Base-by-base conservation (phyloP, 352 stramenopile genomes). In the Pythium phragmitis region DNA sequence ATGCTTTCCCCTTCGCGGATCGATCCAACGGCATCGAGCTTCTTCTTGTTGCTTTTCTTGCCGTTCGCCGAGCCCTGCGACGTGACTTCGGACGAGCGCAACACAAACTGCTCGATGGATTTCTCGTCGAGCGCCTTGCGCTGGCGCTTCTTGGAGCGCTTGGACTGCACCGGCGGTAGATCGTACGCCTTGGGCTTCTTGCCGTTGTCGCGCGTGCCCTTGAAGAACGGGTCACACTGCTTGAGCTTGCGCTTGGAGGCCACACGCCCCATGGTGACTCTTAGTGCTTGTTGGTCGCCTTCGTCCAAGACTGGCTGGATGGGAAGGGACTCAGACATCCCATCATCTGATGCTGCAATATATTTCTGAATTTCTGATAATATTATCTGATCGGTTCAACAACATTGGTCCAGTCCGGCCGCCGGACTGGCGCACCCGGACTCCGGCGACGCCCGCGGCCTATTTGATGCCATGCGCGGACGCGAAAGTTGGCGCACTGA, bases 191-290 rank as follows among this genome's bases (percentile, higher is more conserved):
- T 86, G 4, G 69, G 57, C 65, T 91, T 90, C 70, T 89, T 89
- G 42, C 82, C 84, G 65, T 77, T 84, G 17, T 84, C 74, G 45
- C 82, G 79, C 67, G 80, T 87, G 33, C 83, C 86, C 69, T 92
- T 92, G 68, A 92, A 94, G 76, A 92, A 92, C 64, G 86, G 86
- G 57, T 94, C 86, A 74, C 82, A 91, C 61, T 87, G 73, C 79
- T 94, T 94, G 49, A 94, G 71, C 76, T 94, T 94, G 66, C 83
- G 82, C 76, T 94, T 94, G 46, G 72, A 73, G 37, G 67, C 73
- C 46, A 94, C 74, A 33, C 83, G 82, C 1, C 83, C 85, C 86
- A 92, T 92, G 52, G 17, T 61, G 0, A 19, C 41, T 8, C 12
- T 47, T 19, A 28, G 0, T 7, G 14, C 30, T 7, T 42, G 11